Evolutionary conservation across 2,329 filamentous ascomycete species (phyloP).

Genomic region (Aspergillus novofumigatus): DNA sequence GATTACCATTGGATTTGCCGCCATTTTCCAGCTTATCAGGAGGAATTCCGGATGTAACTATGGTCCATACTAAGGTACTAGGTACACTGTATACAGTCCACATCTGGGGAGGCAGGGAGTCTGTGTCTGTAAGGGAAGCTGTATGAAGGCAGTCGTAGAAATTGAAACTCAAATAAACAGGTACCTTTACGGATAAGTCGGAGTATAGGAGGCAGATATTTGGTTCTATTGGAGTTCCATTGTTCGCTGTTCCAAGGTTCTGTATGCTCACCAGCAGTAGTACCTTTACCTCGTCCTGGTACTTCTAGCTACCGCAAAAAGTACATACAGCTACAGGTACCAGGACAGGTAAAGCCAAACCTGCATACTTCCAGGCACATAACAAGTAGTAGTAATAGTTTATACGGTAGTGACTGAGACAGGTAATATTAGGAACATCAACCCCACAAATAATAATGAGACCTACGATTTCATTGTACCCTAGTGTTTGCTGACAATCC

Average conservation of each 20-base stretch:
- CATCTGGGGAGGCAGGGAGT: background rate
- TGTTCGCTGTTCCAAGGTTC: background rate
- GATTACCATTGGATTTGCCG: background rate
- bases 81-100: background rate
- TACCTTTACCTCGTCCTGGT: background rate
- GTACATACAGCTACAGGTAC: background rate
- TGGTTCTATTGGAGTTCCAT: background rate
- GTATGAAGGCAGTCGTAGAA: background rate
- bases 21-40: background rate
- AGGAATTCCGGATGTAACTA: background rate
- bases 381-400: background rate
- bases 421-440: background rate
- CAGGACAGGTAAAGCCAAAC: background rate
- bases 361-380: background rate
- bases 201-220: background rate
- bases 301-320: background rate
- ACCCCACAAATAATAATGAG: background rate
- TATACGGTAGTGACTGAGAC: background rate
- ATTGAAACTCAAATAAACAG: background rate
- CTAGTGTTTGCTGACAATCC: slow-evolving; percentile 11
- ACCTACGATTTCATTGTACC: background rate
- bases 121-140: background rate
- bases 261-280: background rate
- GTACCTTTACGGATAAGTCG: background rate
- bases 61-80: too few relatives aligned